Evolutionary conservation across 1,139 yeast species (phyloP), one percentile per base, ranked within the genome.

Genomic region (Zygotorulaspora mrakii): DNA sequence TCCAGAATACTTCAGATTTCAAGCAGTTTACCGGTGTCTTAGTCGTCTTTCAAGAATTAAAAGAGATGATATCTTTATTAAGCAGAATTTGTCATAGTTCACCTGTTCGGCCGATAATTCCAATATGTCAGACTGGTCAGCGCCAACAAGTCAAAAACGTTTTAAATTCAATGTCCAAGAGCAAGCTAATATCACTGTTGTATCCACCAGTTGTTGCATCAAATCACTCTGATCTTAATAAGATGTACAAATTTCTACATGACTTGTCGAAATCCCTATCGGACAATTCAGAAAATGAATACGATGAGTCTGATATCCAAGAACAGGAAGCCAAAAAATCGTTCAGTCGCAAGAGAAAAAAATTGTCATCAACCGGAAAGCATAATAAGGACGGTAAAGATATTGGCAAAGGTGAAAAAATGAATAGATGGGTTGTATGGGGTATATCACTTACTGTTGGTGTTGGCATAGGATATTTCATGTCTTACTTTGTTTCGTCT

Each of bases 371-470:
- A 26, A 23, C 31, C 8, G 31, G 31, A 17, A 28, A 16, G 31
- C 31, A 28, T 16, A n/a, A 28, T 16, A 28, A 28, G 20, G 20
- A 14, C 4, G 20, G 13, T 14, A 28, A 28, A 16, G 31, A 28
- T 4, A 20, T 16, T 9, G 21, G 16, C 35, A 40, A 34, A 12
- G 37, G 29, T 12, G 43, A 43, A 36, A 34, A 33, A 24, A 35
- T 39, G 12, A 48, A 47, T 28, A 50, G 47, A 32, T 55, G 60
- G 61, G 37, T 55, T 16, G 26, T 54, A 8, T 55, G 58, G 56
- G 57, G 61, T 2, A 35, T 57, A 4, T 57, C 64, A 5, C 34
- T 57, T 3, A 51, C 61, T 1, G 45, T 56, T 3, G 61, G 64
- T 8, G 53, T 57, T n/a, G 61, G 63, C 6, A 47, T 57, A 11